Conservation (phyloP, 768 basidiomycete species). For the Rhizopogon vinicolor region DNA sequence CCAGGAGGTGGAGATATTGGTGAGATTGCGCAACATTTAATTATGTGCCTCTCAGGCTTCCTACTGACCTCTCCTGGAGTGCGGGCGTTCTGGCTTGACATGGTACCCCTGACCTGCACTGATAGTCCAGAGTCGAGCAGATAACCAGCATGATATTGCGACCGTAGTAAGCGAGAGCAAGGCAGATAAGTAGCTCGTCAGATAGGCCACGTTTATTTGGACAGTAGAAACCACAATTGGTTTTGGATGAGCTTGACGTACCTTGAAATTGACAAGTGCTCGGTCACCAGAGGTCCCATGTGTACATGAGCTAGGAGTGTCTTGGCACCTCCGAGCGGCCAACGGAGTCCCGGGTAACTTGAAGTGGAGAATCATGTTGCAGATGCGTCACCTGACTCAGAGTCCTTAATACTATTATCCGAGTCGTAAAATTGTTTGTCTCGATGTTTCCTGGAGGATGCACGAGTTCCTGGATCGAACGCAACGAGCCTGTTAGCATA, state of each 20-base stretch:
- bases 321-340: background rate
- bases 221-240: background rate
- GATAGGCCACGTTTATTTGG: background rate
- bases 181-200: background rate
- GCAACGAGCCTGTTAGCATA: no score
- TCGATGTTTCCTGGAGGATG: no score
- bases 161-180: background rate
- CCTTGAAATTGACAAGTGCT: background rate
- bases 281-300: no score
- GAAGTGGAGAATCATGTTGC: background rate
- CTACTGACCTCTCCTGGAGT: background rate
- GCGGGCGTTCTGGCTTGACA: background rate
- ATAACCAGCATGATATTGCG: background rate
- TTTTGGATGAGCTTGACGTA: background rate
- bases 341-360: no score
- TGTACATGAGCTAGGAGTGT: no score
- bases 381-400: background rate
- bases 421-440: background rate
- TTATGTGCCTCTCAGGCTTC: conserved; percentile 2
- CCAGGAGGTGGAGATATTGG: conserved; percentile 41
- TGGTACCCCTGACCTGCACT: background rate
- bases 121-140: background rate
- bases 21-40: conserved; percentile 23
- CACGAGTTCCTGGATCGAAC: no score
- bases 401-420: no score